Evolutionary conservation across 805 yeast genomes (phyloP).

Genomic region (Candida andamanensis): DNA sequence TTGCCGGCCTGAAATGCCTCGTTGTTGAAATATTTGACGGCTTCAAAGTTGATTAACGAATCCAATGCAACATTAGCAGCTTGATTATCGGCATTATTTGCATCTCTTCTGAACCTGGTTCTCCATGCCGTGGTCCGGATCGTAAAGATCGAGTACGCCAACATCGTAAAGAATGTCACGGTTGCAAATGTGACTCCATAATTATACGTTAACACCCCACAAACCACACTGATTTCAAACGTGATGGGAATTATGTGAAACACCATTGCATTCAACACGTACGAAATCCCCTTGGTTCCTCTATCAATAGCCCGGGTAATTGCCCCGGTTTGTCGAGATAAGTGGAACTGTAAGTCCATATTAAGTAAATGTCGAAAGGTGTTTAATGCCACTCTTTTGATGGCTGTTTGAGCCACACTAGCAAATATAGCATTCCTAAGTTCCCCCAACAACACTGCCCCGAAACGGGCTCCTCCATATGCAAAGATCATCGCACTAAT

Average conservation of each 20-base stretch:
- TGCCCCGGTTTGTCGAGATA: slow-evolving; percentile 92
- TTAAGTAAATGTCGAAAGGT: slow-evolving; percentile 80
- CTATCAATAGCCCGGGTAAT: slow-evolving; percentile 93
- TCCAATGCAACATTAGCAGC: slow-evolving; percentile 96
- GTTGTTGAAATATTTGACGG: slow-evolving; percentile 91
- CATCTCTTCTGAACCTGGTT: slow-evolving; percentile 83
- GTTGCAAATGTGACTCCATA: slow-evolving; percentile 88
- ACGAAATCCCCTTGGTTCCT: slow-evolving; percentile 95
- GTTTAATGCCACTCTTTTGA: slow-evolving; percentile 80
- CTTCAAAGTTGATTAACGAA: slow-evolving; percentile 88
- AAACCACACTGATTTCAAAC: slow-evolving; percentile 87
- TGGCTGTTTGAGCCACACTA: slow-evolving; percentile 90
- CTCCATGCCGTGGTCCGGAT: slow-evolving; percentile 95
- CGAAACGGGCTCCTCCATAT: slow-evolving; percentile 91
- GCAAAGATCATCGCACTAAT: slow-evolving; percentile 69
- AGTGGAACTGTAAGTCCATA: slow-evolving; percentile 84
- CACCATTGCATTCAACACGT: slow-evolving; percentile 93
- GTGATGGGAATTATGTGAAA: slow-evolving; percentile 92
- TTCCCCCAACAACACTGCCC: slow-evolving; percentile 92
- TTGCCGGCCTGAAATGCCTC: slow-evolving; percentile 74
- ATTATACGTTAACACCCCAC: slow-evolving; percentile 89
- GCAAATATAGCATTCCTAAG: slow-evolving; percentile 94
- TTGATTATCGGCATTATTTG: slow-evolving; percentile 85
- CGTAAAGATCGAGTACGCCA: slow-evolving; percentile 82
- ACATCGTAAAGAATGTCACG: slow-evolving; percentile 82